phyloP scores from a whole-genome alignment of 805 yeast species.

The Lipomyces spencermartinsiae region DNA sequence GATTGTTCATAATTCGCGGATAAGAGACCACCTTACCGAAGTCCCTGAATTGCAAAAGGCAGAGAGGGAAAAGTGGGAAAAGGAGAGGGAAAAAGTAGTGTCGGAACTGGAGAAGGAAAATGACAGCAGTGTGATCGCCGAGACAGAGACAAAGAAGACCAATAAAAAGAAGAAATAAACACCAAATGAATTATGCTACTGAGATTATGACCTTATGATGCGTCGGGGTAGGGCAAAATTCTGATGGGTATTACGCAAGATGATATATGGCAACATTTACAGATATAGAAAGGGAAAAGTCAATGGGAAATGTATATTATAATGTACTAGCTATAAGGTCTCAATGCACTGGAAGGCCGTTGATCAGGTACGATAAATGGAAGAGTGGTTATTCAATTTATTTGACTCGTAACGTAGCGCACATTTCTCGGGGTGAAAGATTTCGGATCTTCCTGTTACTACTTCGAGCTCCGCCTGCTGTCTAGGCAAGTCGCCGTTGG shows the following conservation, averaged over 20 bases:
- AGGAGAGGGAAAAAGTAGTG: not conserved
- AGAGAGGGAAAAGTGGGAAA: conserved; percentile 21
- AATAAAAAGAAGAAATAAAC: not conserved
- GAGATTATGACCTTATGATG: not conserved
- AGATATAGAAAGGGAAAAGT: not conserved
- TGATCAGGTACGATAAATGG: too few species aligned
- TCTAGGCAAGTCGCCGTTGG: too few species aligned
- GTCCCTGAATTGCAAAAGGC: conserved; percentile 24
- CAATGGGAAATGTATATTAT: not conserved
- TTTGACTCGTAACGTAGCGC: too few species aligned
- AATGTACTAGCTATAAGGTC: not conserved
- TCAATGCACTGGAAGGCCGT: too few species aligned
- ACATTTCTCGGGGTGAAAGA: too few species aligned
- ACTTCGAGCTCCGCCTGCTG: too few species aligned
- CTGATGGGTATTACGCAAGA: not conserved
- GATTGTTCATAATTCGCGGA: conserved; percentile 88
- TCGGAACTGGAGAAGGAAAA: conserved; percentile 5
- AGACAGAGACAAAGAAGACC: conserved; percentile 14
- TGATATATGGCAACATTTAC: not conserved
- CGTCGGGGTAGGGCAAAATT: not conserved
- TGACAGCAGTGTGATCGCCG: conserved; percentile 6
- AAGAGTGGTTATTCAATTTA: too few species aligned
- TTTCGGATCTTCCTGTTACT: too few species aligned
- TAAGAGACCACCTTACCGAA: conserved; percentile 69
- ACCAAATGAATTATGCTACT: not conserved